Base-by-base conservation (phyloP, 352 stramenopile genomes). In the Pythium monospermum region DNA sequence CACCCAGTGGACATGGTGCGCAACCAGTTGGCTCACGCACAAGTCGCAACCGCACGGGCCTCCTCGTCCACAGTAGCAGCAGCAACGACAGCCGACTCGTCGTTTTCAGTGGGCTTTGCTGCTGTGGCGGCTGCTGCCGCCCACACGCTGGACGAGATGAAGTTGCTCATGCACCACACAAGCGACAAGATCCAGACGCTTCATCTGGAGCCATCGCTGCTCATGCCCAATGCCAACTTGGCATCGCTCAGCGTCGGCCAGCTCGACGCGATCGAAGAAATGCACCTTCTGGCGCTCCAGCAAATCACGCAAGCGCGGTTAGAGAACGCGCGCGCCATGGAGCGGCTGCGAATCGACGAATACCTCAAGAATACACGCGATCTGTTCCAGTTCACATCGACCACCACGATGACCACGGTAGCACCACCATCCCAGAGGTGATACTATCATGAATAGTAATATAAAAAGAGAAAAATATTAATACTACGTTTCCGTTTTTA, bases 341-440 rank as follows among this genome's bases (percentile, higher is more conserved):
- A 90, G 36, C 82, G 82, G 1, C 50, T 85, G 28, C 70, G 73
- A 23, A 68, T 90, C 57, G 69, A 87, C 30, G 79, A 90, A 31
- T 85, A 76, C 76, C 57, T 87, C 23, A 87, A 86, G 60, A 85
- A 71, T 33, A 74, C 83, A 55, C 76, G 63, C n/a, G 70, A 83
- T 33, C 61, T 86, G 6, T 47, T 84, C 25, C 68, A 81, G 36
- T 80, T 71, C 35, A 44, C 57, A 4, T 44, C 48, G 6, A 31
- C 47, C n/a, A 37, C 57, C 0, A 30, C 54, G 28, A 25, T 45
- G 15, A 31, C 51, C 4, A 49, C 16, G 51, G 8, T 7, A 43
- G 28, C 19, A 25, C 1, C 30, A 15, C 28, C 10, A 40, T 16
- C n/a, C n/a, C n/a, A n/a, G n/a, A n/a, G n/a, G n/a, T 23, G 22